Base-by-base conservation (phyloP, 2,329 filamentous ascomycete genomes). In the Uncinocarpus reesii region DNA sequence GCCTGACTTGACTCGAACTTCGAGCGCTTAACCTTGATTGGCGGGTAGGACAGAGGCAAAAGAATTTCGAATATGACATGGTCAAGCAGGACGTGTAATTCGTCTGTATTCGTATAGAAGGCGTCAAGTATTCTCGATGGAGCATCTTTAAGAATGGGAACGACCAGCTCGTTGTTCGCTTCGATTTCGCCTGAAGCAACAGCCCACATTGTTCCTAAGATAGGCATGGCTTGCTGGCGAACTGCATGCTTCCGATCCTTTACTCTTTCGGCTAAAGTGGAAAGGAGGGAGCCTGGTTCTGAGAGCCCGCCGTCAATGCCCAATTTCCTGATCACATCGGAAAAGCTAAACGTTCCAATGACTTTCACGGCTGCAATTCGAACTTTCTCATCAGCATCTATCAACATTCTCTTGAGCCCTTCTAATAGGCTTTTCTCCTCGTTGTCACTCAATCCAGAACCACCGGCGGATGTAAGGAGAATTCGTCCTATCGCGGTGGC, bases 131-230 rank as follows among this genome's bases (percentile, higher is more conserved):
- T 87, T 53, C 80, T 83, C 1, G 84, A 84, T 2, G 92, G 90
- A 32, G 93, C 87, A 20, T 82, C 82, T 5, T 82, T 83, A 10
- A 98, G 71, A n/a, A 90, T 77, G 7, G 79, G 71, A 10, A 76
- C 77, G 16, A 94, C 83, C 15, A 76, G 72, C 56, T 95, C 86
- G 57, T 90, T 84, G 11, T 86, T 86, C 45, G 83, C 79, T 20
- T 86, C 81, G 57, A 98, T 84, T 58, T 95, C 89, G 15, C 87
- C 86, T 15, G 83, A 80, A 10, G 86, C 90, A 15, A 93, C 89
- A n/a, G 86, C 89, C 92, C 92, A 98, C 23, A 96, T 81, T 53
- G 82, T 86, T 8, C 80, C 86, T 1, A 96, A 71, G 7, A 93
- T 74, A 43, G 81, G 83, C 78, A 95, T 94, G 20, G 87, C 89